Evolutionary conservation across 202 grass and related monocot genomes (phyloP).

Genomic region (Tripidium arundinaceum): DNA sequence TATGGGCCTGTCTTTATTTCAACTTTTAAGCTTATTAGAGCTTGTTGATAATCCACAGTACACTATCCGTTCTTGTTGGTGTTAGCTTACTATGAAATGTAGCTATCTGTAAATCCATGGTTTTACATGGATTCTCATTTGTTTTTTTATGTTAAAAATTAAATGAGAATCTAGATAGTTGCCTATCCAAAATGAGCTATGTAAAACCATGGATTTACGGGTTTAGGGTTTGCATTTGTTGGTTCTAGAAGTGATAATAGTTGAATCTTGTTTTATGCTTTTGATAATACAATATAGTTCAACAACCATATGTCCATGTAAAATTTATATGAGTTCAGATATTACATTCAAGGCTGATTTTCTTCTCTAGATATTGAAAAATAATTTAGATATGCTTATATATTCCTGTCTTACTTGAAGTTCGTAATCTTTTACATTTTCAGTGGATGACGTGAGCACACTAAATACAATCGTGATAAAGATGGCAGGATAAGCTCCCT

Average conservation of each 20-base stretch:
- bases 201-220: not conserved
- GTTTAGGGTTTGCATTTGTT: not conserved
- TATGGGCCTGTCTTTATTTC: not conserved
- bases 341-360: not conserved
- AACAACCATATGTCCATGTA: conserved; percentile 14
- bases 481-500: conserved; percentile 14
- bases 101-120: not conserved
- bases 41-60: not conserved
- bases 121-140: not conserved
- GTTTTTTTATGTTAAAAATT: not conserved
- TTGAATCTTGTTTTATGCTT: conserved; percentile 14
- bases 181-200: not conserved
- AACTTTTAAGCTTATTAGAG: not conserved
- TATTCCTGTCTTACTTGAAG: conserved; percentile 14
- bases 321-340: not conserved
- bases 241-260: not conserved
- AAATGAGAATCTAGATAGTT: not conserved
- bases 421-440: conserved; percentile 8
- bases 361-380: not conserved
- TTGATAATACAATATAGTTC: conserved; percentile 11
- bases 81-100: not conserved
- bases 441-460: conserved; percentile 9
- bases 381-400: not conserved
- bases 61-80: not conserved
- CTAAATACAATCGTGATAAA: conserved; percentile 15